Evolutionary conservation across 202 grass and related monocot genomes (phyloP).

Genomic region (Carex arenaria): DNA sequence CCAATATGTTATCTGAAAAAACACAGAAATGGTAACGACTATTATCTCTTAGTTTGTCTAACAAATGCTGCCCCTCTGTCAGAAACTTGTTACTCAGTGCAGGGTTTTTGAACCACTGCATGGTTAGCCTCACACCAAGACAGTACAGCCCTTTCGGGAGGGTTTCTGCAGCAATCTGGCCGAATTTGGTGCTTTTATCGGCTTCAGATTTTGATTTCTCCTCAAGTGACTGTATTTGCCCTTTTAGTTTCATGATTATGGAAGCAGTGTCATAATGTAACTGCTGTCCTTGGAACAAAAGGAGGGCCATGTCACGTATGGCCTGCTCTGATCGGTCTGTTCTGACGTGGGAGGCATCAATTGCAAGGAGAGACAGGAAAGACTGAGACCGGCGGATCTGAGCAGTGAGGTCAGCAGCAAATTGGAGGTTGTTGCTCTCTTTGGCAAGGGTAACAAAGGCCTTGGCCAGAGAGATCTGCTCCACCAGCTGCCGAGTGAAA

Average conservation of each 20-base stretch:
- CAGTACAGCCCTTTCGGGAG: slow-evolving; percentile 95
- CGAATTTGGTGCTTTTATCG: slow-evolving; percentile 86
- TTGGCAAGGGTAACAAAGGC: slow-evolving; percentile 55
- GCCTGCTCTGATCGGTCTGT: slow-evolving; percentile 54
- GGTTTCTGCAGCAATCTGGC: slow-evolving; percentile 96
- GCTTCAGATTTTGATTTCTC: slow-evolving; percentile 80
- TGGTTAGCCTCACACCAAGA: slow-evolving; percentile 81
- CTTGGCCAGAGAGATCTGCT: slow-evolving; percentile 89
- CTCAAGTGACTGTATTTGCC: slow-evolving; percentile 72
- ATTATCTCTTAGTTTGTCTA: slow-evolving; percentile 70
- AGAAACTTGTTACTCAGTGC: slow-evolving; percentile 53
- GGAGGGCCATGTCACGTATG: slow-evolving; percentile 66
- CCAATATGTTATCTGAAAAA: slow-evolving; percentile 96
- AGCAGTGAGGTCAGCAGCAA: slow-evolving; percentile 59
- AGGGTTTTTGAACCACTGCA: slow-evolving; percentile 74
- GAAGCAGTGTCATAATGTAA: slow-evolving; percentile 59
- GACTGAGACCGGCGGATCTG: slow-evolving; percentile 57
- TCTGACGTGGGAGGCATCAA: slow-evolving; percentile 22
- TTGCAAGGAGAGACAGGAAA: slow-evolving; percentile 53
- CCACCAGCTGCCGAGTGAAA: slow-evolving; percentile 66
- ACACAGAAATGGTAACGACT: slow-evolving; percentile 89
- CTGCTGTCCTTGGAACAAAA: slow-evolving; percentile 82
- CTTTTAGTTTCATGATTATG: slow-evolving; percentile 85
- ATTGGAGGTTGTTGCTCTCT: slow-evolving; percentile 78
- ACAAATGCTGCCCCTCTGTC: slow-evolving; percentile 21